Evolutionary conservation across 2,329 filamentous ascomycete species (phyloP).

Genomic region (Fusarium incarnatum): DNA sequence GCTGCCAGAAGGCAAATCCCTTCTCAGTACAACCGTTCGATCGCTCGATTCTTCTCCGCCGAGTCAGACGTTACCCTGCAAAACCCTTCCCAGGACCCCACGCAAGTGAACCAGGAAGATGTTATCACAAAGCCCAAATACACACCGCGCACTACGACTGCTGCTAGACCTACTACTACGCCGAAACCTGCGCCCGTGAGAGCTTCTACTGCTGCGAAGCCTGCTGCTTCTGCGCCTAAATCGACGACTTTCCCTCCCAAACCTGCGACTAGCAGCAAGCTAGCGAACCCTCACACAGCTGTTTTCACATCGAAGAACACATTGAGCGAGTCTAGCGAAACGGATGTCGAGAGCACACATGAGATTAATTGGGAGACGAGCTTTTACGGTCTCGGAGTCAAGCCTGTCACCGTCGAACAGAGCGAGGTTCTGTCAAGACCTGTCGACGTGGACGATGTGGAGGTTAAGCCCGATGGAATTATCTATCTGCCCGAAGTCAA

Average conservation of each 20-base stretch:
- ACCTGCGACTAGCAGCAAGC: conserved; percentile 5
- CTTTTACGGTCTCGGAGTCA: conserved; percentile 80
- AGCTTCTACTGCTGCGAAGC: background rate
- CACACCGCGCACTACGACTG: background rate
- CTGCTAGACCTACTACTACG: background rate
- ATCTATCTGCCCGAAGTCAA: conserved; percentile 98
- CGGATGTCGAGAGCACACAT: conserved; percentile 21
- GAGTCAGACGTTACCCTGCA: conserved; percentile 31
- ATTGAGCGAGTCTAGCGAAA: conserved; percentile 23
- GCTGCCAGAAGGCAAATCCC: conserved; percentile 34
- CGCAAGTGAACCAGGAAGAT: conserved; percentile 29
- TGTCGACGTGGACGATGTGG: conserved; percentile 79
- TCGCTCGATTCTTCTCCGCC: conserved; percentile 42
- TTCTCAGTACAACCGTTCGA: conserved; percentile 25
- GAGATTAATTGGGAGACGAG: conserved; percentile 82
- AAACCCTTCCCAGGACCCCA: conserved; percentile 30
- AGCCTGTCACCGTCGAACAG: conserved; percentile 77
- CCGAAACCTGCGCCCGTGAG: conserved; percentile 14
- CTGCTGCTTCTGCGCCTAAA: background rate
- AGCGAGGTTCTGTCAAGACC: conserved; percentile 75
- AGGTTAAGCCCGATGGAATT: conserved; percentile 98
- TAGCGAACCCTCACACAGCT: conserved; percentile 19
- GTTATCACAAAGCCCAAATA: conserved; percentile 13
- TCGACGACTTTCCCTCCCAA: background rate
- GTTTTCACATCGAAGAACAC: conserved; percentile 8